These are phyloP conservation scores for Beauveria brongniartii DNA, from an alignment of 2,329 filamentous ascomycete genomes.

Conservation along the genomic window DNA sequence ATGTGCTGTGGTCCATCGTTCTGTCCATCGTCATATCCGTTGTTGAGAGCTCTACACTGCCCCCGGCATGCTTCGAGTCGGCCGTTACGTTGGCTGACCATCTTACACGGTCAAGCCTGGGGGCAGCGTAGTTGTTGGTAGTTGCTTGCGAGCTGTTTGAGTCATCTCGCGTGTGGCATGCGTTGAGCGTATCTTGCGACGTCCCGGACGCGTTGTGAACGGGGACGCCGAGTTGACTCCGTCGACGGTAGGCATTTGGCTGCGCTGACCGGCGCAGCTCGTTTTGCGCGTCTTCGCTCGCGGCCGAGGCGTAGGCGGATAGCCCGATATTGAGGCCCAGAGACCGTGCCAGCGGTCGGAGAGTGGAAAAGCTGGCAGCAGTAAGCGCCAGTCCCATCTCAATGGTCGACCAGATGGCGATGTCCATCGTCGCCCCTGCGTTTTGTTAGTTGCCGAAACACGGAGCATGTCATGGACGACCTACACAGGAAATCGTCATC, in stretches of 20 bases:
- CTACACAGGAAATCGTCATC: conserved; percentile 33
- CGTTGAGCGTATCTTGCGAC: conserved; percentile 8
- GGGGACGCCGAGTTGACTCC: not conserved
- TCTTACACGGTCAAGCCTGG: not conserved
- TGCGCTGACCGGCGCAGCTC: not conserved
- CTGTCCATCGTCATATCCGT: not conserved
- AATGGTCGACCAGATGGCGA: conserved; percentile 38
- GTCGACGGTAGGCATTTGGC: not conserved
- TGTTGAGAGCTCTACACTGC: not conserved
- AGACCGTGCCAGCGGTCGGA: conserved; percentile 28
- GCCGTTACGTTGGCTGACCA: not conserved
- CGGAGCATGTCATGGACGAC: not conserved
- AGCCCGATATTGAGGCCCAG: conserved; percentile 2
- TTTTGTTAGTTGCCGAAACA: not conserved
- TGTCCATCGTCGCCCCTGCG: conserved; percentile 27
- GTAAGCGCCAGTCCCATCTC: conserved; percentile 37
- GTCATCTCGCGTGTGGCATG: not conserved
- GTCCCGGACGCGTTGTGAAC: not conserved
- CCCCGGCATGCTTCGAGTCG: not conserved
- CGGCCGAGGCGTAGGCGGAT: not conserved
- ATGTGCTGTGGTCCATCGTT: not conserved
- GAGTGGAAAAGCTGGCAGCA: conserved; percentile 33
- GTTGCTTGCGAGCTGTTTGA: not conserved
- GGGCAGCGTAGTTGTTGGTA: not conserved
- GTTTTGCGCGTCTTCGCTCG: not conserved